phyloP scores from a whole-genome alignment of 192 early-diverging fungal species.

The Powellomyces hirtus region DNA sequence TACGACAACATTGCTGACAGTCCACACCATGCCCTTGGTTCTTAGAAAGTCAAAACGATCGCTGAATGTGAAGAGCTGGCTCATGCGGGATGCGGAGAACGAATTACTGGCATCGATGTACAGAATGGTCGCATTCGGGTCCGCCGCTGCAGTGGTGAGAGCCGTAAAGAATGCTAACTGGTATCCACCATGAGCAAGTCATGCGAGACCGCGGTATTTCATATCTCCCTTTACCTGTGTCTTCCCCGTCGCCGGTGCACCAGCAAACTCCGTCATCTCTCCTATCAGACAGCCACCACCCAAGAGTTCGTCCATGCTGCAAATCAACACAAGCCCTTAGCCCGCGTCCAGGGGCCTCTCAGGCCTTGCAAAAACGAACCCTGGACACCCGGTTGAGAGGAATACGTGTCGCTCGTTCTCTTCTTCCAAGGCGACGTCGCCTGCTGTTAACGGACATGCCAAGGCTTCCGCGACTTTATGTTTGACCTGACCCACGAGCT shows the following conservation, averaged over 20 bases:
- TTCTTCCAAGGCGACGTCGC: neutral
- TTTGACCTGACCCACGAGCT: too few species aligned
- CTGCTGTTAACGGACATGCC: neutral
- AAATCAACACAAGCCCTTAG: too few species aligned
- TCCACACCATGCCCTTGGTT: conserved; percentile 1
- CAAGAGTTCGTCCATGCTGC: conserved; percentile 25
- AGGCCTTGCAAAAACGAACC: too few species aligned
- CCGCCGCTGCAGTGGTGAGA: conserved; percentile 1
- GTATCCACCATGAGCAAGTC: too few species aligned
- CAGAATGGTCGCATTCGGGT: conserved; percentile 13
- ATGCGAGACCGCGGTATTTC: neutral
- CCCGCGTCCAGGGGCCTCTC: too few species aligned
- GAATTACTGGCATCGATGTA: conserved; percentile 22
- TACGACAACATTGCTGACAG: too few species aligned
- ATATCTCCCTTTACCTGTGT: conserved; percentile 16
- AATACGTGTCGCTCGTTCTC: neutral
- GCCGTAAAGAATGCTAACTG: conserved; percentile 19
- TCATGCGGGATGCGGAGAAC: conserved; percentile 12
- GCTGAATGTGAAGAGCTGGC: neutral
- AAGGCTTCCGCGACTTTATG: neutral
- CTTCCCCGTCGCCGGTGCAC: conserved; percentile 20
- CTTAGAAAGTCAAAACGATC: conserved; percentile 11
- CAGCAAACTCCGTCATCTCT: conserved; percentile 24
- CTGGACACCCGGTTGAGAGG: neutral
- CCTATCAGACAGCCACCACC: conserved; percentile 9